Evolutionary conservation across 306 rosid species (phyloP).

Genomic region (Inga laurina): DNA sequence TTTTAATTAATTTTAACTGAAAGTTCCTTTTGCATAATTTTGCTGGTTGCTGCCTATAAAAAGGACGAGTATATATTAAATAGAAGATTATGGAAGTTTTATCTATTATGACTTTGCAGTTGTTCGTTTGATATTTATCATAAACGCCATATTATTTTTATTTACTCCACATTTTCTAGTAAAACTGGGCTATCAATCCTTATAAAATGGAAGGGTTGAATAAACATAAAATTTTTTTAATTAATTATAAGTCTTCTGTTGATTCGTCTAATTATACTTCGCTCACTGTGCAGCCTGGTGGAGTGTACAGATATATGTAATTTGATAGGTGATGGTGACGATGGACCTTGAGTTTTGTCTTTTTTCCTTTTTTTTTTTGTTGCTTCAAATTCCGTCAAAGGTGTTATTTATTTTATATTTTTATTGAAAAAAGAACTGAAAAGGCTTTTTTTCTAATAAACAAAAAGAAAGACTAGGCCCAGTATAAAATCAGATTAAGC

Average conservation of each 20-base stretch:
- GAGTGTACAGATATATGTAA: conserved; percentile 95
- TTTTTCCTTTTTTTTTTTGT: background rate
- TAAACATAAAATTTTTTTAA: background rate
- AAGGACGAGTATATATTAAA: too few relatives aligned
- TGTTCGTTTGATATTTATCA: too few relatives aligned
- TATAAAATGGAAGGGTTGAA: background rate
- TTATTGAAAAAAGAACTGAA: conserved; percentile 43
- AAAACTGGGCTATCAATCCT: background rate
- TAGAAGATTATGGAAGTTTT: too few relatives aligned
- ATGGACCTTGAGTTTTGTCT: conserved; percentile 47
- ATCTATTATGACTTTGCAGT: background rate
- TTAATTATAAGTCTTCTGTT: background rate
- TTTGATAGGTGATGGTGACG: conserved; percentile 65
- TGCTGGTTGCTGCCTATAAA: too few relatives aligned
- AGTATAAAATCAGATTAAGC: background rate
- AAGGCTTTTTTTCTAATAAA: conserved; percentile 37
- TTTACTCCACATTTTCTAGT: too few relatives aligned
- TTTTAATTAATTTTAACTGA: too few relatives aligned
- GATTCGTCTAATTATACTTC: background rate
- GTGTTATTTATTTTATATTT: background rate
- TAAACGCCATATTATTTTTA: too few relatives aligned
- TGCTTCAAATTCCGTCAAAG: background rate
- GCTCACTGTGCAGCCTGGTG: conserved; percentile 68
- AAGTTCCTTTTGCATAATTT: too few relatives aligned
- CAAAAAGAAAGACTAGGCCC: background rate